Conservation (phyloP, 2,329 filamentous ascomycete species). For the Teratosphaeria viscida region DNA sequence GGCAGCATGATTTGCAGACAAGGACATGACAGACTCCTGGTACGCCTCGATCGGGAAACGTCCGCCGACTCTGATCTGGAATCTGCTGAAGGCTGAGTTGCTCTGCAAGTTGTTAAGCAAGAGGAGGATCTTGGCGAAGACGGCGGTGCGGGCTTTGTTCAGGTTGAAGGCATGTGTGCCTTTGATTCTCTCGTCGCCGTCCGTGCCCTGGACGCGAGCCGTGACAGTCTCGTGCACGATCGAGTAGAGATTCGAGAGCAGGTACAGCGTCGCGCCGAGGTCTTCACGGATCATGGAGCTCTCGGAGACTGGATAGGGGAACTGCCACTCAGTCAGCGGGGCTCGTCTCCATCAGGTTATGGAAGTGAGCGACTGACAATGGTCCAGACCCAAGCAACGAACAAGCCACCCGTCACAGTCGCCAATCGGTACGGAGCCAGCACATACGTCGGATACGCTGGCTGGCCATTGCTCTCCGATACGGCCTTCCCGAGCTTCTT, state of each 20-base stretch:
- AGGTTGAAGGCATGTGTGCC: slow-evolving; percentile 44
- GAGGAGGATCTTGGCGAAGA: slow-evolving; percentile 59
- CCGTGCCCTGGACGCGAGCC: slow-evolving; percentile 47
- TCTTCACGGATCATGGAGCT: slow-evolving; percentile 58
- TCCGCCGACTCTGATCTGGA: slow-evolving; percentile 61
- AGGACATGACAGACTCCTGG: slow-evolving; percentile 27
- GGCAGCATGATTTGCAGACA: background rate
- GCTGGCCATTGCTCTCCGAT: slow-evolving; percentile 53
- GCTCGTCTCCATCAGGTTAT: background rate
- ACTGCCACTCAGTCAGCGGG: slow-evolving; percentile 21
- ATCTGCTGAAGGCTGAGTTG: slow-evolving; percentile 56
- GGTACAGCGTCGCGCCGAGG: slow-evolving; percentile 57
- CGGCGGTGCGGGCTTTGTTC: slow-evolving; percentile 46
- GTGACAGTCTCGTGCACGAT: slow-evolving; percentile 58
- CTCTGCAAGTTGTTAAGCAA: slow-evolving; percentile 50
- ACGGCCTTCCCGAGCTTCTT: slow-evolving; percentile 47
- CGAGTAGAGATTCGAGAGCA: slow-evolving; percentile 64
- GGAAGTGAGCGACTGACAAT: slow-evolving; percentile 1
- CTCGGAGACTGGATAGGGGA: slow-evolving; percentile 62
- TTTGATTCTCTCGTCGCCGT: slow-evolving; percentile 42
- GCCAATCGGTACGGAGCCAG: slow-evolving; percentile 63
- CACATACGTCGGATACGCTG: slow-evolving; percentile 57
- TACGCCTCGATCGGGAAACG: slow-evolving; percentile 58
- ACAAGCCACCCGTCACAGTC: slow-evolving; percentile 54
- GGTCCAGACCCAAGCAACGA: slow-evolving; percentile 32